Conservation (phyloP, 2,329 filamentous ascomycete genomes). For the Botrytis elliptica region DNA sequence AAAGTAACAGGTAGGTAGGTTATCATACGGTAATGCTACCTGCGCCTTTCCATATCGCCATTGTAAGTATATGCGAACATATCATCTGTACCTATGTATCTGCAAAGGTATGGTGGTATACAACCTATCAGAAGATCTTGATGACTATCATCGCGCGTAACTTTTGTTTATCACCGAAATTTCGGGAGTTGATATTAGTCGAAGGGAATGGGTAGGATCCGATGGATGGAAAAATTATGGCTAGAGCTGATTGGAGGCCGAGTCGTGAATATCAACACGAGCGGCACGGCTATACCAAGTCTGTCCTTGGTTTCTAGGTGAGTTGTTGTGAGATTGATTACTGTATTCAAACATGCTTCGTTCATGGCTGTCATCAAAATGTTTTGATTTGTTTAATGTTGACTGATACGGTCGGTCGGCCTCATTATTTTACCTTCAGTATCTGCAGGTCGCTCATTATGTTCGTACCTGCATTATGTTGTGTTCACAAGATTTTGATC, state of each 20-base stretch:
- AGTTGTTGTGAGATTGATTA: neutral
- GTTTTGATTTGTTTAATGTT: slow-evolving; percentile 8
- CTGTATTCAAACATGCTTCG: neutral
- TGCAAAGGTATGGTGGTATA: neutral
- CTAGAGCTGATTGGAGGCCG: neutral
- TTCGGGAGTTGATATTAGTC: slow-evolving; percentile 5
- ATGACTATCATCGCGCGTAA: neutral
- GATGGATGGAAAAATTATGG: slow-evolving; percentile 2
- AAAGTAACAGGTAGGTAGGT: neutral
- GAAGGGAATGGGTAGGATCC: neutral
- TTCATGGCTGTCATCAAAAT: neutral
- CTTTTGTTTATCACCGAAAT: neutral
- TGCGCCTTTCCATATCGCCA: slow-evolving; percentile 12
- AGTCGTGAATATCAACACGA: neutral
- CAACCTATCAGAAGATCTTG: slow-evolving; percentile 1
- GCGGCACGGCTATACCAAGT: slow-evolving; percentile 1
- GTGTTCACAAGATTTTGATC: slow-evolving; percentile 17
- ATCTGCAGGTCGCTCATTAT: slow-evolving; percentile 13
- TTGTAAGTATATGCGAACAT: neutral
- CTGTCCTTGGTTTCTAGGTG: neutral
- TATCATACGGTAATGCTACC: slow-evolving; percentile 14
- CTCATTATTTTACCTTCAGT: neutral
- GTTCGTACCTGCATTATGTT: slow-evolving; percentile 21
- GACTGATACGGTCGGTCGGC: neutral
- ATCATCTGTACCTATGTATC: neutral